Percentiles rank a stretch among this genome's conserved stretches.
These are phyloP conservation scores for Saturnispora hagleri DNA, from an alignment of 805 yeast species.

Conservation along the genomic window DNA sequence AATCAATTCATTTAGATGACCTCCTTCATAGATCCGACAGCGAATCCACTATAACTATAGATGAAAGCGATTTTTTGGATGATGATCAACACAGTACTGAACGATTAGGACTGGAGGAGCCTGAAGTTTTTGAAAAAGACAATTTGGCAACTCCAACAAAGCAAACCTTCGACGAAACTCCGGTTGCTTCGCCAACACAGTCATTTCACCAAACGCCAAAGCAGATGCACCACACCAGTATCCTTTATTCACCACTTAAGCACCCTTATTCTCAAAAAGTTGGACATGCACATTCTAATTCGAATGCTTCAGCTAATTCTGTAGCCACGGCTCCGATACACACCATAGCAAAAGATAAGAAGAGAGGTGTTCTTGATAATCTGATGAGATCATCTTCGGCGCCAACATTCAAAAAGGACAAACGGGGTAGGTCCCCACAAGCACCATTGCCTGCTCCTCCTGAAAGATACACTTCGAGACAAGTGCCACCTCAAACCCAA, in stretches of 20 bases:
- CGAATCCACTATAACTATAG: conserved; percentile 7
- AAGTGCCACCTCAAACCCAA: not conserved
- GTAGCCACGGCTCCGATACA: not conserved
- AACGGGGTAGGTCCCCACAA: not conserved
- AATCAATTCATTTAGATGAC: conserved; percentile 15
- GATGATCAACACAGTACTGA: conserved; percentile 2
- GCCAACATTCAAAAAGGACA: not conserved
- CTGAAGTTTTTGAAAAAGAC: not conserved
- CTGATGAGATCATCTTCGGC: conserved; percentile 12
- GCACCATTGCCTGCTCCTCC: conserved; percentile 8
- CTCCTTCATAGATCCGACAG: conserved; percentile 7
- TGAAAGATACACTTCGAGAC: conserved; percentile 1
- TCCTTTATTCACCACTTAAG: not conserved
- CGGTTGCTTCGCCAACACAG: conserved; percentile 10
- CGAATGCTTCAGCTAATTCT: conserved; percentile 1
- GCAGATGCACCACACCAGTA: conserved; percentile 1
- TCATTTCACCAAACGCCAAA: conserved; percentile 10
- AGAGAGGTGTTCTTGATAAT: not conserved
- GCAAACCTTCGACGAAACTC: conserved; percentile 7
- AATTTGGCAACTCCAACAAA: conserved; percentile 9
- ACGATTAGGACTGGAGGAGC: not conserved
- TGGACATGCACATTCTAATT: conserved; percentile 9
- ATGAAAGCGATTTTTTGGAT: not conserved
- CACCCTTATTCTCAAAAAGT: not conserved
- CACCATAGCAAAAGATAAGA: not conserved